phyloP scores from a whole-genome alignment of 139 green algal genomes.

The Pedinophyceae sp. region DNA sequence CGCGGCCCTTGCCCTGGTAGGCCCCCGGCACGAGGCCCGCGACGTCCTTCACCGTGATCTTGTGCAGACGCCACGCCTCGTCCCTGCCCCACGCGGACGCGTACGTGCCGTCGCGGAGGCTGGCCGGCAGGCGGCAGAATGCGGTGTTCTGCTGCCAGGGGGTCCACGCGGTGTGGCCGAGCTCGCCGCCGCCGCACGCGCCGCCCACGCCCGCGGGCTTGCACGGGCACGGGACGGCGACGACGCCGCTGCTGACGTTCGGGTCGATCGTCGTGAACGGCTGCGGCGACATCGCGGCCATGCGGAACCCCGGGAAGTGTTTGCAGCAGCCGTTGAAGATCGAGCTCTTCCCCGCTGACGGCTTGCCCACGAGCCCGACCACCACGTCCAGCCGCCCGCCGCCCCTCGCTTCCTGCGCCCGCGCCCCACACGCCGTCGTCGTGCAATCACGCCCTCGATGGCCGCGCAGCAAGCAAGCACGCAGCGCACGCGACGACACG shows the following conservation, averaged over 20 bases:
- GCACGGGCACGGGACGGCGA: slow-evolving; percentile 18
- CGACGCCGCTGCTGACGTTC: slow-evolving; percentile 20
- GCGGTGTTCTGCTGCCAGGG: neutral
- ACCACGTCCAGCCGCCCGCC: slow-evolving; percentile 22
- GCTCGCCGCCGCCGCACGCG: slow-evolving; percentile 18
- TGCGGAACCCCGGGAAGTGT: too few species aligned
- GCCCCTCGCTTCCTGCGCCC: neutral
- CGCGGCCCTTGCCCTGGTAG: slow-evolving; percentile 23
- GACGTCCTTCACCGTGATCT: slow-evolving; percentile 20
- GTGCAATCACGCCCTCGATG: too few species aligned
- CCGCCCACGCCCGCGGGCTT: slow-evolving; percentile 12
- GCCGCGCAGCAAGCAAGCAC: too few species aligned
- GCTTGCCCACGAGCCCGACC: slow-evolving; percentile 26
- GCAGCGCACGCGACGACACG: too few species aligned
- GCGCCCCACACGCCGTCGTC: slow-evolving; percentile 3
- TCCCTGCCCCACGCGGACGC: too few species aligned
- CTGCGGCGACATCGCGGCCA: slow-evolving; percentile 11
- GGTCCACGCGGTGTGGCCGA: slow-evolving; percentile 17
- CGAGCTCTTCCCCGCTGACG: slow-evolving; percentile 23
- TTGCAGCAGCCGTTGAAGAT: too few species aligned
- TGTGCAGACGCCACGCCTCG: neutral
- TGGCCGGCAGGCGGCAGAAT: neutral
- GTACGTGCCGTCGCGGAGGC: neutral
- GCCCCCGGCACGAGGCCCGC: slow-evolving; percentile 35
- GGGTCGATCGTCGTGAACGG: slow-evolving; percentile 40